Percentiles rank a stretch among this genome's conserved stretches.
These are phyloP conservation scores for Penstemon davidsonii DNA, from an alignment of 257 asterid species.

Conservation along the genomic window DNA sequence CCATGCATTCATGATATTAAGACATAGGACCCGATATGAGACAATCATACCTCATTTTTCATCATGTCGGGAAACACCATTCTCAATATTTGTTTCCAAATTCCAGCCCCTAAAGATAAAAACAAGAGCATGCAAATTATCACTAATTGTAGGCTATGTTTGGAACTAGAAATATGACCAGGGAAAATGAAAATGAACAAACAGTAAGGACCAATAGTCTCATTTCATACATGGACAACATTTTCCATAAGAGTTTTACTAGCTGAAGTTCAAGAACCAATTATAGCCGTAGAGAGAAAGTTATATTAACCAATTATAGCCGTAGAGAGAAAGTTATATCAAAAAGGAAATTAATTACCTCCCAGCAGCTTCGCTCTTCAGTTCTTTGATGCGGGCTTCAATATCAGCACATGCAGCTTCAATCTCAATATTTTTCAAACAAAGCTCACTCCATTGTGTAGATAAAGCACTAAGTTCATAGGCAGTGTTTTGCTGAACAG, in stretches of 20 bases:
- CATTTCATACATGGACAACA: too few species aligned
- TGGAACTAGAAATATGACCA: too few species aligned
- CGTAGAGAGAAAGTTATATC: constrained; percentile 11
- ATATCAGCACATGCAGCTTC: constrained; percentile 75
- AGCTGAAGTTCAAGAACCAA: too few species aligned
- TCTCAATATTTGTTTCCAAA: constrained; percentile 56
- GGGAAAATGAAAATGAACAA: constrained; percentile 19
- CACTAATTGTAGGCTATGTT: too few species aligned
- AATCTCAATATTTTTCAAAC: constrained; percentile 83
- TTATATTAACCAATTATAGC: neutral
- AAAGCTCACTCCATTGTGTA: constrained; percentile 92
- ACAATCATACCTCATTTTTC: constrained; percentile 40
- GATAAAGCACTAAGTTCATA: constrained; percentile 88
- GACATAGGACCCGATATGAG: neutral
- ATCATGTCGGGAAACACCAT: constrained; percentile 38
- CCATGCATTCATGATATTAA: neutral
- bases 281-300: neutral
- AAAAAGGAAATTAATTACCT: constrained; percentile 44
- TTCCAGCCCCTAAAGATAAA: constrained; percentile 60
- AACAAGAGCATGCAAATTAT: neutral
- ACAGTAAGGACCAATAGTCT: neutral
- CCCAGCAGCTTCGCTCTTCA: constrained; percentile 59
- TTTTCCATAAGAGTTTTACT: too few species aligned
- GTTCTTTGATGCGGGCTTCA: constrained; percentile 54
- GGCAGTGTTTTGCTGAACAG: constrained; percentile 88